These are phyloP conservation scores for Dactylonectria macrodidyma DNA, from an alignment of 2,329 filamentous ascomycete species.

Conservation along the genomic window DNA sequence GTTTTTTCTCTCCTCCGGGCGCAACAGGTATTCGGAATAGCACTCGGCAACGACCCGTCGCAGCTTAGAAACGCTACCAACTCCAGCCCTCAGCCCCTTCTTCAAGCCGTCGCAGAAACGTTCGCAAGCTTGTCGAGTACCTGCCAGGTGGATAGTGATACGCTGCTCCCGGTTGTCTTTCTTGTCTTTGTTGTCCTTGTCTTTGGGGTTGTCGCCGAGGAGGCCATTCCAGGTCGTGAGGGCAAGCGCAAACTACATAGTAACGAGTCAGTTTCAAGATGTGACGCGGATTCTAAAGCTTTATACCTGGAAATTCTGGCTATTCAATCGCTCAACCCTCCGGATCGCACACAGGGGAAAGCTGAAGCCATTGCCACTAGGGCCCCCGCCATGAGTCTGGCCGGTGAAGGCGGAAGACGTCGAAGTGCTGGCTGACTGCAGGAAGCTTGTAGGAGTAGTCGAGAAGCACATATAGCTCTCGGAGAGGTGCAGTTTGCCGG, in stretches of 20 bases:
- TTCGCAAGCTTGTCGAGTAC: constrained; percentile 90
- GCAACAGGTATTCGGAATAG: constrained; percentile 89
- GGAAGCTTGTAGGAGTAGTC: constrained; percentile 90
- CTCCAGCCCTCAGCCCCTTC: constrained; percentile 86
- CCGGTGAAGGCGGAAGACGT: constrained; percentile 90
- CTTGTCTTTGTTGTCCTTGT: constrained; percentile 62
- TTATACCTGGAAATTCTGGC: constrained; percentile 82
- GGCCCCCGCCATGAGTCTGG: constrained; percentile 92
- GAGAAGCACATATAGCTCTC: constrained; percentile 98
- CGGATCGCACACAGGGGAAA: constrained; percentile 93
- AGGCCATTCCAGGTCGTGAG: constrained; percentile 95
- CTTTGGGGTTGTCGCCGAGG: constrained; percentile 69
- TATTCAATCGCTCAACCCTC: constrained; percentile 92
- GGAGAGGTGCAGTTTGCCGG: constrained; percentile 92
- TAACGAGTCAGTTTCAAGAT: constrained; percentile 19
- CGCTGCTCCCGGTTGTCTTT: constrained; percentile 77
- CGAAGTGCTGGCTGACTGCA: constrained; percentile 82
- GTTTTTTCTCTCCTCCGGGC: constrained; percentile 73
- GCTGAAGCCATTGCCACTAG: constrained; percentile 95
- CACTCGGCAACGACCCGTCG: constrained; percentile 85
- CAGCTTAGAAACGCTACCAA: constrained; percentile 89
- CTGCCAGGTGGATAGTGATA: constrained; percentile 92
- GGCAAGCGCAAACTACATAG: constrained; percentile 83
- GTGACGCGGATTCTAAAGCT: constrained; percentile 18
- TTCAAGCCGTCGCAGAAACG: constrained; percentile 97